Percentiles rank a stretch among this genome's conserved stretches.
Conservation (phyloP, 2,329 filamentous ascomycete genomes). For the Ophiocordyceps camponoti-floridani region DNA sequence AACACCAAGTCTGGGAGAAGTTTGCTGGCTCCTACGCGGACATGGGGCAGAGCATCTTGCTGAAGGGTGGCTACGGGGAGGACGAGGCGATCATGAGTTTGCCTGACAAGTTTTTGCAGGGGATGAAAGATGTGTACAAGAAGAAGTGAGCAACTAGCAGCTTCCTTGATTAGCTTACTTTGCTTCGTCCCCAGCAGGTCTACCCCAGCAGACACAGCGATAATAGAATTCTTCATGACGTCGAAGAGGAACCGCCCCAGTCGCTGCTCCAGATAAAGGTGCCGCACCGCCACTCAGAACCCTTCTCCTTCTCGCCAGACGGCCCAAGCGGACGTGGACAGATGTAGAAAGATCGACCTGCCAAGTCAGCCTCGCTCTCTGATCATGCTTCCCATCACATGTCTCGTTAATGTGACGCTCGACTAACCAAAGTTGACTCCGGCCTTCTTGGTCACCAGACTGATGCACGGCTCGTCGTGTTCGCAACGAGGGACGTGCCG, state of each 20-base stretch:
- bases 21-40: conserved; percentile 2
- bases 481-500: conserved; percentile 64
- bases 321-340: conserved; percentile 62
- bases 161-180: no score
- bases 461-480: conserved; percentile 75
- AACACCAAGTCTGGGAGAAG: conserved; percentile 3
- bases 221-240: no score
- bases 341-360: conserved; percentile 45
- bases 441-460: conserved; percentile 69
- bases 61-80: neutral
- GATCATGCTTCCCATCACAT: neutral
- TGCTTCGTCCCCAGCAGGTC: no score
- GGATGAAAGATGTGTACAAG: neutral
- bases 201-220: no score
- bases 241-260: conserved; percentile 21
- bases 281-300: conserved; percentile 70
- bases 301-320: conserved; percentile 66
- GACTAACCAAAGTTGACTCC: conserved; percentile 58
- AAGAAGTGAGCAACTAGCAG: no score
- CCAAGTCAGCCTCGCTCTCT: neutral
- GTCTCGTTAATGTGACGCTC: neutral
- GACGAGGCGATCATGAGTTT: neutral
- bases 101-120: neutral
- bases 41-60: neutral
- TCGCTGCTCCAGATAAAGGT: conserved; percentile 63